Conservation (phyloP, 768 basidiomycete species). For the Crassisporium funariophilum region DNA sequence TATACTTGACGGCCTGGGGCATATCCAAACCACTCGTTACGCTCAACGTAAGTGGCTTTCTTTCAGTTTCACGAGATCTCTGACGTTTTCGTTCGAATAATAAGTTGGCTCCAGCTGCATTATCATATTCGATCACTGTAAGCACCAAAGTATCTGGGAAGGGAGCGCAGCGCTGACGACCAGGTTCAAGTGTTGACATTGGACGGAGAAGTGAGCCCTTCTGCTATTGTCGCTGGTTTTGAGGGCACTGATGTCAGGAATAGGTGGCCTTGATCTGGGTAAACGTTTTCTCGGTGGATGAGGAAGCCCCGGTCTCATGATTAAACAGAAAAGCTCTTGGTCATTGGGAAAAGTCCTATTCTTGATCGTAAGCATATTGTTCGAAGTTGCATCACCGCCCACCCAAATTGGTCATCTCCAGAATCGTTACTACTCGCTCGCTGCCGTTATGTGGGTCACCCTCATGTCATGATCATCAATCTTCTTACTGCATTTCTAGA, state of each 20-base stretch:
- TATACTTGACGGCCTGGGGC: constrained; percentile 29
- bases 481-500: constrained; percentile 26
- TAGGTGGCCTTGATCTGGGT: constrained; percentile 63
- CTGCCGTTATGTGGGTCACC: constrained; percentile 49
- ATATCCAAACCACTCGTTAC: constrained; percentile 44
- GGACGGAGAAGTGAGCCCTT: constrained; percentile 47
- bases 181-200: constrained; percentile 36
- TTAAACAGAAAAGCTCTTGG: constrained; percentile 59
- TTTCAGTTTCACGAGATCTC: neutral
- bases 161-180: neutral
- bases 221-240: neutral
- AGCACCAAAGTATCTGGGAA: constrained; percentile 17
- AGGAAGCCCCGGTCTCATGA: no score
- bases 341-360: constrained; percentile 57
- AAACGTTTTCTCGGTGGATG: constrained; percentile 6
- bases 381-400: neutral
- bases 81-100: neutral
- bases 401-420: constrained; percentile 17
- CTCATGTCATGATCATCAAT: neutral
- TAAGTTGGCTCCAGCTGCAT: constrained; percentile 55
- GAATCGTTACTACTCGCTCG: constrained; percentile 62
- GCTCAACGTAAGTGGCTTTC: constrained; percentile 39
- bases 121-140: constrained; percentile 57
- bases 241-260: neutral
- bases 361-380: constrained; percentile 43